Base-by-base conservation (phyloP, 2,329 filamentous ascomycete genomes). In the Neopestalotiopsis rosae region DNA sequence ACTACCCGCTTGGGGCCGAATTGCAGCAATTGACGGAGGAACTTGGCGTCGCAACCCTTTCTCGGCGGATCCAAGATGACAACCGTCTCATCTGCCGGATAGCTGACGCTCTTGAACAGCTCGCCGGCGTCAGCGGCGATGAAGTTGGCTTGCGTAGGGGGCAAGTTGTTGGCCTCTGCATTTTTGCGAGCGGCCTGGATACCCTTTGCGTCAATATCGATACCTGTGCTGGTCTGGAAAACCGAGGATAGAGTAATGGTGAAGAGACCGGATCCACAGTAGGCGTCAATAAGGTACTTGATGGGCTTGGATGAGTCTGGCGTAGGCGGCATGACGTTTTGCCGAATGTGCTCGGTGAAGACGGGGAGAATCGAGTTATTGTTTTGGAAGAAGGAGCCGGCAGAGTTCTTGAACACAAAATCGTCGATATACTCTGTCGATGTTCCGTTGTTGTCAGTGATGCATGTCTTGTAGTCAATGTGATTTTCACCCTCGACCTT, bases 361-460 rank as follows among this genome's bases (percentile, higher is more conserved):
- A 85, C 83, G 38, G 93, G 90, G 30, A 99, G 91, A 81, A 99
- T 98, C 67, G 94, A 97, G 85, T 98, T 98, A 88, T 99, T 99
- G 87, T 99, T 99, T 79, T 99, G 96, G 88, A 99, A 99, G 85
- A 99, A 99, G 66, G 94, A 90, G 69, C 95, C 95, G 12, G 96
- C 96, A 2, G 93, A 94, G 83, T 97, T 98, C 79, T 91, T 91
- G 83, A 99, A 97, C 77, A 91, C 85, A 83, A 92, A 96, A 79
- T 90, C 83, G 77, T 92, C 94, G 71, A 99, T 89, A 81, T 97
- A 98, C 81, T 99, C 96, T 38, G 92, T 95, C 3, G 93, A 91
- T 65, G 87, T 92, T 72, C 88, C 92, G 73, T 95, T 97, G 79
- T 90, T 89, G 82, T 98, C 91, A 4, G 95, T 97, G 73, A 97